Evolutionary conservation across 1,139 yeast species (phyloP), one percentile per base, ranked within the genome.

Genomic region (Kodamaea suecica): DNA sequence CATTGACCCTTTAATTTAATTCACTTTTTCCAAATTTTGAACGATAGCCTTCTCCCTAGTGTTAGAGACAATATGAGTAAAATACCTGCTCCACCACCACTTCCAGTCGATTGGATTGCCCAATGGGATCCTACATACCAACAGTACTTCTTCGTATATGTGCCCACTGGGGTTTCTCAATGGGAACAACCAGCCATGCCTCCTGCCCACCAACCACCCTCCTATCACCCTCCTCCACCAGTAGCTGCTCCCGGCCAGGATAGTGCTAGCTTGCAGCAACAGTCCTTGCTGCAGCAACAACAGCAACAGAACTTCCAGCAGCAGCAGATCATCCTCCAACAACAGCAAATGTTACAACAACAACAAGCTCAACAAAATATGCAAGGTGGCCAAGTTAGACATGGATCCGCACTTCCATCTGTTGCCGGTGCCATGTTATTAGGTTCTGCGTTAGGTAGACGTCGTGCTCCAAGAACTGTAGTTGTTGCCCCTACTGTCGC

Each of bases 31-130:
- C n/a, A n/a, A n/a, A n/a, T n/a, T n/a, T n/a, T n/a, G n/a, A n/a
- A n/a, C n/a, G n/a, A n/a, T n/a, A n/a, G n/a, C 13, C 12, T 4
- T 12, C 13, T 27, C 30, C n/a, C 17, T 27, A 14, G 20, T 13
- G 16, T 7, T 14, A 15, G 8, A 29, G 16, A 20, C 20, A 13
- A 15, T 17, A 29, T 13, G 13, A 17, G 26, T 17, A 29, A 29
- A 13, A 19, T 14, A 17, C 42, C 42, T 2, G 33, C 33, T 14
- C 39, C 40, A 7, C 50, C 54, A 4, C 31, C 37, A 15, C 37
- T 56, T 21, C 64, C 63, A 4, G 41, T 42, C 4, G 63, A 61
- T 5, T 59, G 63, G 63, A 37, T 45, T 2, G 63, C 62, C 7
- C 52, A 52, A 34, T 59, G 57, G 57, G 63, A 59, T 33, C 55